Evolutionary conservation across 2,329 filamentous ascomycete genomes (phyloP).

Genomic region (Arthrobotrys sinensis): DNA sequence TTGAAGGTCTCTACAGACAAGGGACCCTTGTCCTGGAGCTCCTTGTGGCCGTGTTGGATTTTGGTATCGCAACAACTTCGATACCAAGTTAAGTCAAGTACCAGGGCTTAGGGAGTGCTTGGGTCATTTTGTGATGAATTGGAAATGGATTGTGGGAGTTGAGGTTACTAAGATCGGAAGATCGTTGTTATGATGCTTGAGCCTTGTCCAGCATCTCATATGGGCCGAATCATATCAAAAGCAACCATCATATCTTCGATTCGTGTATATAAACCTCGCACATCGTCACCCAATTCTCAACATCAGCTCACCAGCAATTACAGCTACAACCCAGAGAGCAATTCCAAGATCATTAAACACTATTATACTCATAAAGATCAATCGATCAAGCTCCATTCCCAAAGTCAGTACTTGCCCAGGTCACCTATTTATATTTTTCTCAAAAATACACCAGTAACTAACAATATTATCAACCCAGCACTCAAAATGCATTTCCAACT

Average conservation of each 20-base stretch:
- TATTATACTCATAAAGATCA: not conserved
- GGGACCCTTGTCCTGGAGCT: not conserved
- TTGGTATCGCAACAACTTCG: not conserved
- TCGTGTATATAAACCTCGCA: constrained; percentile 9
- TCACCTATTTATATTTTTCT: not conserved
- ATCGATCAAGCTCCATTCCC: not conserved
- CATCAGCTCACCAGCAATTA: constrained; percentile 6
- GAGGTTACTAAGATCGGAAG: too few relatives aligned
- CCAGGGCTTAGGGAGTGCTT: too few relatives aligned
- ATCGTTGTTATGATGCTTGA: not conserved
- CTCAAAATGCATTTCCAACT: constrained; percentile 44
- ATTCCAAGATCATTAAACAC: not conserved
- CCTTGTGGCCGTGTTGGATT: constrained; percentile 7
- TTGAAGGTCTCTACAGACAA: not conserved
- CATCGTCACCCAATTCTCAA: not conserved
- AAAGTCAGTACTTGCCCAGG: not conserved
- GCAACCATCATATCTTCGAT: not conserved
- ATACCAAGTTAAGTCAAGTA: too few relatives aligned
- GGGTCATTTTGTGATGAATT: not conserved
- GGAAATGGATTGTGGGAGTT: not conserved
- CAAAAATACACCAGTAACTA: not conserved
- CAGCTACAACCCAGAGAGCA: not conserved
- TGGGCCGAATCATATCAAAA: not conserved
- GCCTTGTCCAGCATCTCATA: not conserved
- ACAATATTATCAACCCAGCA: not conserved